Percentiles rank a stretch among this genome's conserved stretches.
These are phyloP conservation scores for Metschnikowia vanudenii DNA, from an alignment of 805 yeast species.

Conservation along the genomic window DNA sequence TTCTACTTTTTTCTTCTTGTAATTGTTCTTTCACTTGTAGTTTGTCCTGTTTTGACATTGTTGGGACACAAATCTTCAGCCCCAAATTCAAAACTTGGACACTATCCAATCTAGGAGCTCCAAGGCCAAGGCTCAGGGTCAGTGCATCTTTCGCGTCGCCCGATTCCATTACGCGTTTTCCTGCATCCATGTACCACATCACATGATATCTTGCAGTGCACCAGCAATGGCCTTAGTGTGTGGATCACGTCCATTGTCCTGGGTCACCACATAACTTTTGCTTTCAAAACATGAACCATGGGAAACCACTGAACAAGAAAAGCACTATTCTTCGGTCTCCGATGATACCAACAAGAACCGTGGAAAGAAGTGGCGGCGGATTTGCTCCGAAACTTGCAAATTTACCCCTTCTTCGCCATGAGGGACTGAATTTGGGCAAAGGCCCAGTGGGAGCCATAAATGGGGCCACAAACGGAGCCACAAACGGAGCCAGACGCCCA, in stretches of 20 bases:
- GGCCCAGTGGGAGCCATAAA: background rate
- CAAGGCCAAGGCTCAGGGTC: no score
- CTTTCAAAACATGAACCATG: background rate
- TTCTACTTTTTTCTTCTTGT: no score
- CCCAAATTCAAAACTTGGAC: no score
- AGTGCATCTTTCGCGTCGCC: background rate
- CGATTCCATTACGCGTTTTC: background rate
- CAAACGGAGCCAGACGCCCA: constrained; percentile 3
- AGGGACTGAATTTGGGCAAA: background rate
- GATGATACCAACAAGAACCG: background rate
- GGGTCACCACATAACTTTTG: no score
- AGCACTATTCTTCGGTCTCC: background rate
- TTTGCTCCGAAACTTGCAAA: background rate
- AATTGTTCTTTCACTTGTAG: no score
- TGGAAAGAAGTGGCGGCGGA: background rate
- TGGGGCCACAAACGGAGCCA: background rate
- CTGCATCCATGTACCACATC: background rate
- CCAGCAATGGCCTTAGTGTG: no score
- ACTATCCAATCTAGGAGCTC: no score
- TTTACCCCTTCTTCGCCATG: background rate
- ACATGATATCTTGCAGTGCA: no score
- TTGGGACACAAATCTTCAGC: no score
- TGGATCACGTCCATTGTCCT: no score
- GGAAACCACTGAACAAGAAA: background rate
- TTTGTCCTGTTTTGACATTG: no score